A percentile compares a stretch with the other conserved stretches of the same genome.
These are phyloP conservation scores for Leccinum pellstonianum DNA, from an alignment of 768 basidiomycete species.

Conservation along the genomic window DNA sequence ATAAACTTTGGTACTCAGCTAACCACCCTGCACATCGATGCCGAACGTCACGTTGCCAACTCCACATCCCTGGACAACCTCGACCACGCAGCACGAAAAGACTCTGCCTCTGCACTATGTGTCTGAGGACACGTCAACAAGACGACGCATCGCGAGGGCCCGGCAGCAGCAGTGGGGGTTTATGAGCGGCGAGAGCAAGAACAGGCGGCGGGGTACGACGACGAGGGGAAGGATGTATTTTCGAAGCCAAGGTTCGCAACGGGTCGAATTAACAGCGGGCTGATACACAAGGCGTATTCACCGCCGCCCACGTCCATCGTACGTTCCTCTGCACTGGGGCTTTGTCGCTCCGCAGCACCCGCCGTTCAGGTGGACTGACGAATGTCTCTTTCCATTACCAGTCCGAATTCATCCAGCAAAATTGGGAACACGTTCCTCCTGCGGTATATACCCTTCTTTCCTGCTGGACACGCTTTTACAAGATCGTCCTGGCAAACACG, in stretches of 20 bases:
- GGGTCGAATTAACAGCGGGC: slow-evolving; percentile 53
- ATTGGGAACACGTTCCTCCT: slow-evolving; percentile 74
- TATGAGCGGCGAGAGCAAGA: slow-evolving; percentile 29
- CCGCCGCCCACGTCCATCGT: slow-evolving; percentile 69
- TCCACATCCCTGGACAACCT: slow-evolving; percentile 29
- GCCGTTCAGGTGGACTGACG: neutral
- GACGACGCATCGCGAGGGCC: slow-evolving; percentile 43
- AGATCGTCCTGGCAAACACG: slow-evolving; percentile 78
- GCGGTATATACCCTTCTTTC: slow-evolving; percentile 89
- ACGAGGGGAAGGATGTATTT: slow-evolving; percentile 69
- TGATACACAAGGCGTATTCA: slow-evolving; percentile 54
- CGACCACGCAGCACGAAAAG: slow-evolving; percentile 33
- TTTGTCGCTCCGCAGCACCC: slow-evolving; percentile 11
- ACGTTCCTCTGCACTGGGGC: slow-evolving; percentile 24
- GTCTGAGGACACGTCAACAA: slow-evolving; percentile 47
- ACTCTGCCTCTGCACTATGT: slow-evolving; percentile 53
- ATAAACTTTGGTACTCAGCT: too few species aligned
- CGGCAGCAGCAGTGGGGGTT: slow-evolving; percentile 30
- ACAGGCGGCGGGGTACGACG: slow-evolving; percentile 40
- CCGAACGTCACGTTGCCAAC: too few species aligned
- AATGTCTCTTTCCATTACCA: slow-evolving; percentile 25
- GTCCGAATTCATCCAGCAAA: slow-evolving; percentile 78
- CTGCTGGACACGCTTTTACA: slow-evolving; percentile 93
- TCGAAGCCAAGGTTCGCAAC: slow-evolving; percentile 43
- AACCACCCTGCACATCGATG: too few species aligned